Evolutionary conservation across 108 stramenopile genomes (phyloP).

Genomic region (Hondaea fermentalgiana): DNA sequence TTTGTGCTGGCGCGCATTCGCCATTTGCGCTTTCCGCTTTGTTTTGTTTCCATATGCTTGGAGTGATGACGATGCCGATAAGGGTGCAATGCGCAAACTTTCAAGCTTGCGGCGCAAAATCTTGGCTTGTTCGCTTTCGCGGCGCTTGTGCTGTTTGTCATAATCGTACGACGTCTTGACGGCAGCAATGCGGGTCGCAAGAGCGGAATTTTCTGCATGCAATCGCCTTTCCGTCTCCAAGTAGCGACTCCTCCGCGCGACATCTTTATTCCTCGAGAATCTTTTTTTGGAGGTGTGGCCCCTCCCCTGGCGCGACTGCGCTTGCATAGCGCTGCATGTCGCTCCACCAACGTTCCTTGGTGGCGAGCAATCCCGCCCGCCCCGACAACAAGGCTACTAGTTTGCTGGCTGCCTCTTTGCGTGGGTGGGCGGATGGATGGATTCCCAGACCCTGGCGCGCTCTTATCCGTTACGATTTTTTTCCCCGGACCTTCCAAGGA

Average conservation of each 20-base stretch:
- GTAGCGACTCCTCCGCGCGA: background rate
- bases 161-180: background rate
- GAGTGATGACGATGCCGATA: background rate
- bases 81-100: background rate
- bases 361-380: background rate
- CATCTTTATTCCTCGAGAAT: background rate
- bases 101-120: background rate
- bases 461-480: too few species aligned
- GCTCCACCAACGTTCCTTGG: background rate
- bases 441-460: too few species aligned
- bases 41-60: background rate
- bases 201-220: background rate
- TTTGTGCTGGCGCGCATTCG: background rate
- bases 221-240: background rate
- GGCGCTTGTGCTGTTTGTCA: background rate
- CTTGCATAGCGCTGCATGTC: background rate
- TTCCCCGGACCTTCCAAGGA: too few species aligned
- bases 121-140: background rate
- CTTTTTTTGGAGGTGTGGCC: background rate
- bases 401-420: too few species aligned
- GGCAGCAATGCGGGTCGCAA: background rate
- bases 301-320: background rate
- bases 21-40: background rate
- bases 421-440: too few species aligned
- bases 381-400: too few species aligned